These are phyloP conservation scores for Dictyostelium citrinum DNA, from an alignment of 78 protist species.

Conservation along the genomic window DNA sequence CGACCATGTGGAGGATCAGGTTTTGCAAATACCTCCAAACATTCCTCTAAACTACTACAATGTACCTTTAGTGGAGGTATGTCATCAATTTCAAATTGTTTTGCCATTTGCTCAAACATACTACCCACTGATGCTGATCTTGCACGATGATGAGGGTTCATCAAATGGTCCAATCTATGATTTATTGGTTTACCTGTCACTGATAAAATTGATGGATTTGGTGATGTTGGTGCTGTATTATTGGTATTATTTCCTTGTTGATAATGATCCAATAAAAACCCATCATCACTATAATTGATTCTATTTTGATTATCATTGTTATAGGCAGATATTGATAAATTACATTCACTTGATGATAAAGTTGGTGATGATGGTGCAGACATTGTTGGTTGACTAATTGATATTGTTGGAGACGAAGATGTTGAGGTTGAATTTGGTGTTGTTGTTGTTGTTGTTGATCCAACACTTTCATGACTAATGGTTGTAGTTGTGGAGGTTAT, in stretches of 20 bases:
- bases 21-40: slow-evolving; percentile 26
- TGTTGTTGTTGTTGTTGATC: neutral
- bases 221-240: neutral
- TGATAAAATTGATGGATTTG: neutral
- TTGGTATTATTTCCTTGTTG: neutral
- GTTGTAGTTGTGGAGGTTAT: neutral
- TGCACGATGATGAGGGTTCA: neutral
- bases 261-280: neutral
- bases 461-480: neutral
- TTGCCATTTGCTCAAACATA: slow-evolving; percentile 13
- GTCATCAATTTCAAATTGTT: slow-evolving; percentile 41
- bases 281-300: neutral
- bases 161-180: neutral
- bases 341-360: neutral
- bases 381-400: neutral
- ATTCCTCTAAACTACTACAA: slow-evolving; percentile 29
- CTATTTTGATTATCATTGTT: neutral
- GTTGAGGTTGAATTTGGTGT: neutral
- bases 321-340: too few species aligned
- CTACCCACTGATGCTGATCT: slow-evolving; percentile 54
- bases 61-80: slow-evolving; percentile 72
- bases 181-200: neutral
- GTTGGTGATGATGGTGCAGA: slow-evolving; percentile 35
- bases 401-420: neutral
- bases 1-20: slow-evolving; percentile 52